phyloP scores from a whole-genome alignment of 495 filamentous ascomycete species.

The Neurospora discreta region DNA sequence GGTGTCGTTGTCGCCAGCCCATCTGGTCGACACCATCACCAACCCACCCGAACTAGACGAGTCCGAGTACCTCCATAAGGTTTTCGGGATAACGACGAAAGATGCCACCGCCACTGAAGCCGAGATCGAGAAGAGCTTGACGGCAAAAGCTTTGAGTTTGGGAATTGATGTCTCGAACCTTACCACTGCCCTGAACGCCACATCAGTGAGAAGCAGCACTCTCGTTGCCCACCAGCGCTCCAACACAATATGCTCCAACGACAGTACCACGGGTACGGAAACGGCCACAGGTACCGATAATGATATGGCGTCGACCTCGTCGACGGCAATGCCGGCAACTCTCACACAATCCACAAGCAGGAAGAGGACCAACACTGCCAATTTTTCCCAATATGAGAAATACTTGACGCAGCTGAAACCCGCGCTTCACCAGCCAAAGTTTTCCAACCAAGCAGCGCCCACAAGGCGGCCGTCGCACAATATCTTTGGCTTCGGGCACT shows the following conservation, averaged over 20 bases:
- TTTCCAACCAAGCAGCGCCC: slow-evolving; percentile 9
- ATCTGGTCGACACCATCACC: neutral
- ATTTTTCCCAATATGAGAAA: slow-evolving; percentile 42
- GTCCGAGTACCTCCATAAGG: slow-evolving; percentile 30
- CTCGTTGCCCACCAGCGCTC: neutral
- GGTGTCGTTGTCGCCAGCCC: slow-evolving; percentile 5
- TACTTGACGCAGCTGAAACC: slow-evolving; percentile 34
- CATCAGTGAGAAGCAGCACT: neutral
- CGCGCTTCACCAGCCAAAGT: slow-evolving; percentile 26
- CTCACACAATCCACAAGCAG: slow-evolving; percentile 15
- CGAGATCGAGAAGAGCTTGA: slow-evolving; percentile 26
- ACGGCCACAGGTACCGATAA: neutral
- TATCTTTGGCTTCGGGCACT: slow-evolving; percentile 22
- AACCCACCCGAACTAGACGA: slow-evolving; percentile 28
- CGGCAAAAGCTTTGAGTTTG: slow-evolving; percentile 27
- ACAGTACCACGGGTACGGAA: neutral
- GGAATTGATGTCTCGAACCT: slow-evolving; percentile 25
- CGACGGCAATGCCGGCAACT: slow-evolving; percentile 12
- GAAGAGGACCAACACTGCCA: slow-evolving; percentile 30
- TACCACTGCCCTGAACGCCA: neutral
- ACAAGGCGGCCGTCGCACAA: slow-evolving; percentile 15
- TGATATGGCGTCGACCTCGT: slow-evolving; percentile 1
- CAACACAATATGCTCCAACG: neutral
- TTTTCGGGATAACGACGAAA: slow-evolving; percentile 21
- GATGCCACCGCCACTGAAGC: slow-evolving; percentile 26